A percentile compares a stretch with the other conserved stretches of the same genome.
These are phyloP conservation scores for Nemania bipapillata DNA, from an alignment of 2,329 filamentous ascomycete genomes.

Conservation along the genomic window DNA sequence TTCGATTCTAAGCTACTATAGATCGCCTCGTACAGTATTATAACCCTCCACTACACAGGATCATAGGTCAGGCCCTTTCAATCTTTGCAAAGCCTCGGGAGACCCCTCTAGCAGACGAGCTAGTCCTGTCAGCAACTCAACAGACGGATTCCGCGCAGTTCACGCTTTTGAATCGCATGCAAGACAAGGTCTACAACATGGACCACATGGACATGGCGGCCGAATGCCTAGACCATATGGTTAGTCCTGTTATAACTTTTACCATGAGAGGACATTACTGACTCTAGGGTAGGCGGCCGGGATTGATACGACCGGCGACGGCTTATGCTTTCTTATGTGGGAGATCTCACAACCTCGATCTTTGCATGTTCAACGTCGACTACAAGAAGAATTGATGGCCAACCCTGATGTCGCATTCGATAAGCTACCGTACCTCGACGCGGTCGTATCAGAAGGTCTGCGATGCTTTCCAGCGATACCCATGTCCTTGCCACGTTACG, in stretches of 20 bases:
- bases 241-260: no score
- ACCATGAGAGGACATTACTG: no score
- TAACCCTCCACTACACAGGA: conserved; percentile 61
- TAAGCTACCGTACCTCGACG: conserved; percentile 69
- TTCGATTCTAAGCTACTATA: conserved; percentile 46
- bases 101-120: conserved; percentile 68
- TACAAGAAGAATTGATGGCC: conserved; percentile 63
- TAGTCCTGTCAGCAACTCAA: conserved; percentile 65
- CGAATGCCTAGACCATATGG: conserved; percentile 77
- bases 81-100: conserved; percentile 65
- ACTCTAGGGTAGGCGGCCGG: no score
- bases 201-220: conserved; percentile 68
- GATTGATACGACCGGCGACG: conserved; percentile 77
- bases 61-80: conserved; percentile 60
- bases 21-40: conserved; percentile 70
- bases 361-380: conserved; percentile 60
- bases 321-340: conserved; percentile 76
- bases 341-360: conserved; percentile 72
- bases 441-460: conserved; percentile 70
- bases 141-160: conserved; percentile 62
- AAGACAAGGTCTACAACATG: conserved; percentile 62
- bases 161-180: conserved; percentile 68
- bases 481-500: conserved; percentile 72
- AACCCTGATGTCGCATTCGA: conserved; percentile 58
- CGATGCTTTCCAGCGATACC: conserved; percentile 73